Percentiles rank a stretch among this genome's conserved stretches.
Evolutionary conservation across 1,284 basidiomycete species (phyloP).

Genomic region (Tetrapyrgos nigripes): DNA sequence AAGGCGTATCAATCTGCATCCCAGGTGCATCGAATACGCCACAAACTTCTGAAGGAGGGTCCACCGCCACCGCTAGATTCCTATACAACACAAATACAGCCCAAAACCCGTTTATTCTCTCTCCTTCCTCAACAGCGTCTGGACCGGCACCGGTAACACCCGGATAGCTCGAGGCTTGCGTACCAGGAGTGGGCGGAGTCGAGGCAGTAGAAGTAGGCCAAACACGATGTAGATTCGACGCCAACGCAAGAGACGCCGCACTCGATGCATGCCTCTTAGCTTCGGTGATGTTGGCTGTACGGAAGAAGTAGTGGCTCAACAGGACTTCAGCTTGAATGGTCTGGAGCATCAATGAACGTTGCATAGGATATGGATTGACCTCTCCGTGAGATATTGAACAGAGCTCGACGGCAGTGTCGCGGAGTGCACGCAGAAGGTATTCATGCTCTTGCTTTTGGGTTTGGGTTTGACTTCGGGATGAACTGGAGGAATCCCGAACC

Average conservation of each 20-base stretch:
- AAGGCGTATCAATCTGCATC: conserved; percentile 19
- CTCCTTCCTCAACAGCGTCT: conserved; percentile 38
- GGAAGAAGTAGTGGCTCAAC: conserved; percentile 42
- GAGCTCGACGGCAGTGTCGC: conserved; percentile 24
- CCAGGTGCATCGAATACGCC: conserved; percentile 19
- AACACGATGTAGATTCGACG: conserved; percentile 38
- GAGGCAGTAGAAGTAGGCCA: background rate
- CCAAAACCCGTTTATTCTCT: conserved; percentile 47
- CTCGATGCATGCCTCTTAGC: conserved; percentile 41
- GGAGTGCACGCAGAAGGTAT: conserved; percentile 32
- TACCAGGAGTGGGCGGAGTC: background rate
- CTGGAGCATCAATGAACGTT: conserved; percentile 28
- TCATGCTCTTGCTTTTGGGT: conserved; percentile 20
- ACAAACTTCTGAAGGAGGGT: conserved; percentile 24
- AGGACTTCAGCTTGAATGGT: conserved; percentile 46
- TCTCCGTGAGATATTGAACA: conserved; percentile 10
- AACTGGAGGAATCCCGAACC: conserved; percentile 12
- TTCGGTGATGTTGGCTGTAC: conserved; percentile 39
- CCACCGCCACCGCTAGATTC: conserved; percentile 35
- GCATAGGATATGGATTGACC: conserved; percentile 21
- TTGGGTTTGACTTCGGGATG: background rate
- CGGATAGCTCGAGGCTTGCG: too few species aligned
- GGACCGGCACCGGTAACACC: background rate
- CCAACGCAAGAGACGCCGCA: conserved; percentile 37
- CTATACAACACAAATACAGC: conserved; percentile 40